phyloP scores from a whole-genome alignment of 208 protist species.

The Leishmania turanica region DNA sequence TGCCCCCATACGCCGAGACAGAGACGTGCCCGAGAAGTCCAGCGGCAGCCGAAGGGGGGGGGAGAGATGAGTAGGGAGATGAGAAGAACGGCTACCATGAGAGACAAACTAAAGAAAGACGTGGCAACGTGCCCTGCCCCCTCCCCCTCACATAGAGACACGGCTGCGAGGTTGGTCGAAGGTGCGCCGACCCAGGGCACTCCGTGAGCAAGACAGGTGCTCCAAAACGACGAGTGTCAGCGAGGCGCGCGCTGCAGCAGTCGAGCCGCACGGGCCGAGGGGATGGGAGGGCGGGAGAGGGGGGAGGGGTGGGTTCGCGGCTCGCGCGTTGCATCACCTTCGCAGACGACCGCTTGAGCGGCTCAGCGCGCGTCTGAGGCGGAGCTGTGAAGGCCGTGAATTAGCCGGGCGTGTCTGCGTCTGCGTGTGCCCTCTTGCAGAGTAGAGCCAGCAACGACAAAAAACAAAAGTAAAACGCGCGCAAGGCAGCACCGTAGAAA shows the following conservation, averaged over 20 bases:
- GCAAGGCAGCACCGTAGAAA: not conserved
- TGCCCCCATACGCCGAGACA: not conserved
- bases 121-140: not conserved
- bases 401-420: not conserved
- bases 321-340: not conserved
- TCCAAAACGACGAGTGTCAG: not conserved
- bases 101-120: not conserved
- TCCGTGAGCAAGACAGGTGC: not conserved
- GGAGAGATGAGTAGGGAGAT: not conserved
- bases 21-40: not conserved
- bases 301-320: not conserved
- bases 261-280: not conserved
- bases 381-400: not conserved
- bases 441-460: not conserved
- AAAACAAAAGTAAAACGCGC: not conserved
- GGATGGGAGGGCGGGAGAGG: not conserved
- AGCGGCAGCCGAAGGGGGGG: not conserved
- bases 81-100: not conserved
- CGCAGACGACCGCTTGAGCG: not conserved
- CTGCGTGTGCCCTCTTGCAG: not conserved
- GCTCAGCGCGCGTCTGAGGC: not conserved
- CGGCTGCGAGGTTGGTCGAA: too few species aligned
- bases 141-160: not conserved
- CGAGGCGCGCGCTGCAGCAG: not conserved
- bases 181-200: not conserved